phyloP scores from a whole-genome alignment of 768 basidiomycete species.

The Lactifluus pinguis region DNA sequence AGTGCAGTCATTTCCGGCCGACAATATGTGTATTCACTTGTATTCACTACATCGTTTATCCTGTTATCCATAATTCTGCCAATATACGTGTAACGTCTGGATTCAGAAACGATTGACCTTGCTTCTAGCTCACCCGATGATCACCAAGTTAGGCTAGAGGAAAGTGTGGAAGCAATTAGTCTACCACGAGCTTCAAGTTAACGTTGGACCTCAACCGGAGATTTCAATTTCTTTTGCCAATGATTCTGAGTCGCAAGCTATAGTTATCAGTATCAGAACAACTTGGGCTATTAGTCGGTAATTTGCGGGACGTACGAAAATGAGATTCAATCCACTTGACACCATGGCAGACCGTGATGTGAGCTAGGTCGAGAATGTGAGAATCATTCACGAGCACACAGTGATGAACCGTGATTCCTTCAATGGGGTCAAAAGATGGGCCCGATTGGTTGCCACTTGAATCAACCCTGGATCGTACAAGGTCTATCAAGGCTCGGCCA shows the following conservation, averaged over 20 bases:
- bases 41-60: conserved; percentile 5
- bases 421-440: conserved; percentile 26
- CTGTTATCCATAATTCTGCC: background rate
- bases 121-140: background rate
- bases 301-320: conserved; percentile 39
- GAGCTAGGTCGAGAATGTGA: conserved; percentile 44
- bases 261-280: conserved; percentile 24
- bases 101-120: background rate
- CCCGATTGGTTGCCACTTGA: background rate
- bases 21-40: background rate
- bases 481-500: conserved; percentile 40
- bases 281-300: too few relatives aligned
- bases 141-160: background rate
- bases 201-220: conserved; percentile 14
- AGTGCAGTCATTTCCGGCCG: background rate
- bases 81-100: background rate
- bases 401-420: conserved; percentile 43
- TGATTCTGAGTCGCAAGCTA: conserved; percentile 39
- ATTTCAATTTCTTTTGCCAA: conserved; percentile 24
- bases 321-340: conserved; percentile 38
- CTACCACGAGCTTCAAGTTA: conserved; percentile 18
- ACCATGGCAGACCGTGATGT: conserved; percentile 39
- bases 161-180: background rate
- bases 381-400: conserved; percentile 48
- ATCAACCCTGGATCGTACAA: conserved; percentile 35